These are phyloP conservation scores for Apiospora marii DNA, from an alignment of 2,329 filamentous ascomycete species.

Conservation along the genomic window DNA sequence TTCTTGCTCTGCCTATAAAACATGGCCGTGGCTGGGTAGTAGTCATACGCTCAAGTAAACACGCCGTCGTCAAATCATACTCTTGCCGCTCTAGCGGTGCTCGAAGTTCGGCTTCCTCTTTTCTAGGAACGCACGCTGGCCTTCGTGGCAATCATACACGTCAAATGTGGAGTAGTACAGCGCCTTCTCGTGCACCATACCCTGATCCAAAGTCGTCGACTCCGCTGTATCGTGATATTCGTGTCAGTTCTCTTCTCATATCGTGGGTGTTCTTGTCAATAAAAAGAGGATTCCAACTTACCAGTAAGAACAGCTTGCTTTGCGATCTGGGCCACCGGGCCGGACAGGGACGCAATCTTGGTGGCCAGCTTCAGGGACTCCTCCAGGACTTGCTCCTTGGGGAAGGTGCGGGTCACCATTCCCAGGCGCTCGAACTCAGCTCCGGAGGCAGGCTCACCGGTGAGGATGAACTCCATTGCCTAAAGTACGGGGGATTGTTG, in stretches of 20 bases:
- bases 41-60: neutral
- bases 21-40: neutral
- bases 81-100: constrained; percentile 26
- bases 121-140: constrained; percentile 50
- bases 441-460: constrained; percentile 47
- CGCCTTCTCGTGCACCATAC: constrained; percentile 46
- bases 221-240: neutral
- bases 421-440: constrained; percentile 49
- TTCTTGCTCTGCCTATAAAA: neutral
- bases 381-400: constrained; percentile 45
- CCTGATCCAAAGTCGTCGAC: constrained; percentile 43
- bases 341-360: constrained; percentile 49
- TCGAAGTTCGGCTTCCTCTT: constrained; percentile 44
- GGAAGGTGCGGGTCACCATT: constrained; percentile 48
- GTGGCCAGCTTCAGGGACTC: constrained; percentile 48
- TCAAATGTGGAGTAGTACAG: constrained; percentile 48
- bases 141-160: constrained; percentile 49
- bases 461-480: constrained; percentile 56
- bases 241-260: constrained; percentile 40
- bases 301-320: constrained; percentile 53
- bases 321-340: constrained; percentile 49
- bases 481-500: constrained; percentile 28
- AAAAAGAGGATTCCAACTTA: constrained; percentile 34
- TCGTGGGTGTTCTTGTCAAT: constrained; percentile 36
- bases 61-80: neutral